A percentile compares a stretch with the other conserved stretches of the same genome.
These are phyloP conservation scores for Fusarium tupiense DNA, from an alignment of 2,329 filamentous ascomycete species.

Conservation along the genomic window DNA sequence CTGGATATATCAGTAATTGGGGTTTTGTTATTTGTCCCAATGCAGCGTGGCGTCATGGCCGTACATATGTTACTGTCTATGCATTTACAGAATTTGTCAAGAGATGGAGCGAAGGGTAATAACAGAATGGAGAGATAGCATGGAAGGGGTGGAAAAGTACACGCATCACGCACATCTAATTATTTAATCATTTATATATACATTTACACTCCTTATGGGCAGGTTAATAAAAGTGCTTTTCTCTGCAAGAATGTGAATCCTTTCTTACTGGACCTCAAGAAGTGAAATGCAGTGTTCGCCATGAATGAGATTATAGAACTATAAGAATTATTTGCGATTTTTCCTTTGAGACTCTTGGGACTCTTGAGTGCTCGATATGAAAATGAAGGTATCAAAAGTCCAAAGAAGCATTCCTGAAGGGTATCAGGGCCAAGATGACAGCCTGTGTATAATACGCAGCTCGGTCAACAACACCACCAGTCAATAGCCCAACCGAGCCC, in stretches of 20 bases:
- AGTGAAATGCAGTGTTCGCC: too few relatives aligned
- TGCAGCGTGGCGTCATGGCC: conserved; percentile 33
- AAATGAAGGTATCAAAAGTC: conserved; percentile 40
- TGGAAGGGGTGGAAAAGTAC: conserved; percentile 15
- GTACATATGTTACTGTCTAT: background rate
- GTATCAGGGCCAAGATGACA: conserved; percentile 53
- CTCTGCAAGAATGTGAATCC: background rate
- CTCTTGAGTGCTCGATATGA: background rate
- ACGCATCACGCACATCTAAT: conserved; percentile 5
- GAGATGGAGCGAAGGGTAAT: conserved; percentile 5
- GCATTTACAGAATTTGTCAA: conserved; percentile 13
- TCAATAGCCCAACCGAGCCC: conserved; percentile 54
- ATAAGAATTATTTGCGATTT: background rate
- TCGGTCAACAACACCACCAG: conserved; percentile 50
- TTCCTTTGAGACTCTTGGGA: background rate
- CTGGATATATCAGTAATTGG: background rate
- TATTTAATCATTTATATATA: conserved; percentile 1
- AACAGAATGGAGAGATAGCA: conserved; percentile 8
- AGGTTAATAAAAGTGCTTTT: background rate
- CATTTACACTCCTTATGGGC: background rate
- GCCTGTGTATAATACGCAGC: conserved; percentile 52
- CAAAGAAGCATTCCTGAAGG: conserved; percentile 50
- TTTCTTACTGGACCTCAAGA: background rate
- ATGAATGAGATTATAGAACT: background rate
- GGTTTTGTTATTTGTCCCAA: background rate